Evolutionary conservation across 768 basidiomycete species (phyloP), one percentile per base, ranked within the genome.

Genomic region (Mycena vitilis): DNA sequence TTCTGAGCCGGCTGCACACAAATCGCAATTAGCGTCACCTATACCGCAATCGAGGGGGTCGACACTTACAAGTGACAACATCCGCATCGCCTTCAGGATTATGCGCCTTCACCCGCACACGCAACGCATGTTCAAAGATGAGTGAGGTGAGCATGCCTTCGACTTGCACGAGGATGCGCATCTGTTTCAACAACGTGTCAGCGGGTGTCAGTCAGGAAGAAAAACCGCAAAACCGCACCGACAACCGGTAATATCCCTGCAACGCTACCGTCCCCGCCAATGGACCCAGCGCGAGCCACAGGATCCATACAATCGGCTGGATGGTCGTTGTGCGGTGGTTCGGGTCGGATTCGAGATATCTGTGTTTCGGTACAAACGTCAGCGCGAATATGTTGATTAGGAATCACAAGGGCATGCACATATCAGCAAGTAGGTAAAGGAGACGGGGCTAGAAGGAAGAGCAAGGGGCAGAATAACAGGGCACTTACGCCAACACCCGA

Each of bases 231-330:
- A 25, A 11, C 12, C 70, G 38, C 12, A 71, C 70, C 3, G 71
- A 65, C 12, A 65, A 54, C 8, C 77, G 82, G 47, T 76, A 74
- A 68, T 86, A 87, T 73, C 78, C 79, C 65, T 87, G 84, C 38
- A 83, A 78, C 42, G 76, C 72, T 13, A 83, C 38, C 16, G 78
- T 75, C 11, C 76, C 78, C 1, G 78, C 4, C 10, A 79, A 73
- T 22, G 83, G 80, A 9, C 81, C 83, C 30, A 81, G 60, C 66
- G 81, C 80, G 4, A 83, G 75, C 62, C 74, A 75, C 0, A 77
- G 25, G 34, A 88, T 81, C 86, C 87, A 88, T 2, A 87, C 82
- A 79, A 87, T 86, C 1, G 88, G 87, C 30, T 80, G 80, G 49
- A 86, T 72, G 4, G 30, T 73, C 79, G 40, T 40, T 8, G 40